A percentile compares a stretch with the other conserved stretches of the same genome.
These are phyloP conservation scores for Epichloe sp. DNA, from an alignment of 2,329 filamentous ascomycete species.

Conservation along the genomic window DNA sequence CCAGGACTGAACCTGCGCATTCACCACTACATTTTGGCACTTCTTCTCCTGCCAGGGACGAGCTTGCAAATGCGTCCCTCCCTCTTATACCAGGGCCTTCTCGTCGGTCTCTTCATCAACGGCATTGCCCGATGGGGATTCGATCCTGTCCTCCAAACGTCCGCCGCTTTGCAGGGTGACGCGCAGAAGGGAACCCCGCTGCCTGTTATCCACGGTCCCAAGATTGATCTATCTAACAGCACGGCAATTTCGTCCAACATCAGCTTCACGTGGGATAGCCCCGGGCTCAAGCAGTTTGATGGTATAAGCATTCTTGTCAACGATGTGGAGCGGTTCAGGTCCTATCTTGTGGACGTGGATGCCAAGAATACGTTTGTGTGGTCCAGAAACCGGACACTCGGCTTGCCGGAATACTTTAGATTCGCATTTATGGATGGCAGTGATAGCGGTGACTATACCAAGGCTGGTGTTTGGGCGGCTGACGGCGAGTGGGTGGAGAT, in stretches of 20 bases:
- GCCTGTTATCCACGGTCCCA: conserved; percentile 35
- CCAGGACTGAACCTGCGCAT: conserved; percentile 75
- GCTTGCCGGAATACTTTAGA: conserved; percentile 58
- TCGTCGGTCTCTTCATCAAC: conserved; percentile 87
- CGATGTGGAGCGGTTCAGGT: conserved; percentile 69
- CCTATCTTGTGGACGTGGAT: conserved; percentile 48
- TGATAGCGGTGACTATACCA: conserved; percentile 56
- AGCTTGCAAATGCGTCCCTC: conserved; percentile 76
- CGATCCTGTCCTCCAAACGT: conserved; percentile 75
- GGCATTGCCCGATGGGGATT: conserved; percentile 92
- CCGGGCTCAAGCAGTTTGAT: conserved; percentile 42
- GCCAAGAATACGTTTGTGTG: conserved; percentile 40
- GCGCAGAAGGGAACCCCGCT: conserved; percentile 50
- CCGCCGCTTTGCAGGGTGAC: conserved; percentile 56
- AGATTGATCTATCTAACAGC: conserved; percentile 29
- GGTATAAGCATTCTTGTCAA: conserved; percentile 73
- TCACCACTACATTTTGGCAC: conserved; percentile 85
- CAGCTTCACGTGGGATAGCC: conserved; percentile 41
- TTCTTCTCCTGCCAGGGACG: conserved; percentile 79
- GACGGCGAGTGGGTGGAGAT: conserved; percentile 55
- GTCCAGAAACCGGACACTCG: conserved; percentile 33
- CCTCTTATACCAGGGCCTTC: conserved; percentile 75
- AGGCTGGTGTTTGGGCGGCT: conserved; percentile 55
- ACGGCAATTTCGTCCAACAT: conserved; percentile 46
- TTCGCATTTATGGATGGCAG: conserved; percentile 63